Evolutionary conservation across 331 rosid species (phyloP), one percentile per base, ranked within the genome.

Genomic region (Quercus lobata): DNA sequence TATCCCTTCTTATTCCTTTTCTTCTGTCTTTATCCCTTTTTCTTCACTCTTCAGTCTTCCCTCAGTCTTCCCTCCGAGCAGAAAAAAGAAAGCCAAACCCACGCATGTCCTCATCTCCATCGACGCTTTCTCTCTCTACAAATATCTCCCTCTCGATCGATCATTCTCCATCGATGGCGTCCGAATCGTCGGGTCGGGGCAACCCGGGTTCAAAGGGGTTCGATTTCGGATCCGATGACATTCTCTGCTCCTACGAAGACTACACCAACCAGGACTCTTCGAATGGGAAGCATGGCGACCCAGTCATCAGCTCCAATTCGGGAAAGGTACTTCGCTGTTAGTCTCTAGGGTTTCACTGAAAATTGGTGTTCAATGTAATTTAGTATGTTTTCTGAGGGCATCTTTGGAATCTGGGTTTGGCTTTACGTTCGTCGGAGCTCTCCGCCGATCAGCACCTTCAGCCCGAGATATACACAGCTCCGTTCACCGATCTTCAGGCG

Each of bases 171-270:
- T 1, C 57, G 72, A 94, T 94, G 98, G 97, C 96, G 74, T 93
- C 99, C 70, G 99, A 98, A 80, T 91, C 97, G 0, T 84, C 92
- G 46, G 93, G 88, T 66, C 93, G 96, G 84, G 81, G 84, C 29
- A 93, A 90, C 75, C 82, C 93, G 35, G 89, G 78, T 75, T 88
- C 96, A 22, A 91, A 90, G 63, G 87, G 87, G 0, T 83, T 89
- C 66, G 90, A 92, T 90, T 96, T 96, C 74, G 98, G 62, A 32
- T 62, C 99, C 37, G 98, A 87, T 74, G 97, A 94, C 37, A 80
- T 94, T 72, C 96, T 92, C 46, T 92, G 97, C 78, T 80, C 97
- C 0, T 88, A 85, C 70, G 94, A 96, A 18, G 99, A 96, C 91
- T 96, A 75, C 65, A 71, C 34, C 55, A 89, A 83, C 79, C 90